phyloP scores from a whole-genome alignment of 176 grass and related monocot genomes.

The Thalia dealbata region DNA sequence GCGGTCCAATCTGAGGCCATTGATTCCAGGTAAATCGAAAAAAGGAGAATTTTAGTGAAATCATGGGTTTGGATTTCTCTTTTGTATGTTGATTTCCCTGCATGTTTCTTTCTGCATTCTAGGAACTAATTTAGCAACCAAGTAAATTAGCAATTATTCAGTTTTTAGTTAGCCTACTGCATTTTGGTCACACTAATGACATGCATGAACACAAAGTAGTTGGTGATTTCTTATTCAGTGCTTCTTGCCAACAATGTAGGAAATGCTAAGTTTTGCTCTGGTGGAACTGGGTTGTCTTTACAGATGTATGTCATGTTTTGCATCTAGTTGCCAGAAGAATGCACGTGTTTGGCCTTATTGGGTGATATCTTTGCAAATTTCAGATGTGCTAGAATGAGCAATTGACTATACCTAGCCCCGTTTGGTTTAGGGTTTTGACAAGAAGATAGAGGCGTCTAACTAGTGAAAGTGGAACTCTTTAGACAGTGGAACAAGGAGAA shows the following conservation, averaged over 20 bases:
- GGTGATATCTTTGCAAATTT: background rate
- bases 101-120: background rate
- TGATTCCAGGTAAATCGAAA: slow-evolving; percentile 43
- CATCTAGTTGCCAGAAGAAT: background rate
- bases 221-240: background rate
- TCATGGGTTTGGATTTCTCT: background rate
- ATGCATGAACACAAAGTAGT: background rate
- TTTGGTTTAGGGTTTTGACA: background rate
- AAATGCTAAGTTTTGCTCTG: background rate
- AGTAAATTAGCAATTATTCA: background rate
- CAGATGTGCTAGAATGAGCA: background rate
- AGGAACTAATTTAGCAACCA: background rate
- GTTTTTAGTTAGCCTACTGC: background rate
- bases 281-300: background rate
- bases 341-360: background rate
- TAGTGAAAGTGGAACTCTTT: background rate
- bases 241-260: background rate
- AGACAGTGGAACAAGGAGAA: background rate
- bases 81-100: background rate
- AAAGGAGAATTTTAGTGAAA: background rate
- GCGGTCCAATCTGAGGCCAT: slow-evolving; percentile 23
- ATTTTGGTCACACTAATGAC: background rate
- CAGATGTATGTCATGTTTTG: background rate
- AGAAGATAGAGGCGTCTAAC: background rate
- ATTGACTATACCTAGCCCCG: background rate